Conservation (phyloP, 1,139 yeast genomes). For the Nematodospora anomalae region DNA sequence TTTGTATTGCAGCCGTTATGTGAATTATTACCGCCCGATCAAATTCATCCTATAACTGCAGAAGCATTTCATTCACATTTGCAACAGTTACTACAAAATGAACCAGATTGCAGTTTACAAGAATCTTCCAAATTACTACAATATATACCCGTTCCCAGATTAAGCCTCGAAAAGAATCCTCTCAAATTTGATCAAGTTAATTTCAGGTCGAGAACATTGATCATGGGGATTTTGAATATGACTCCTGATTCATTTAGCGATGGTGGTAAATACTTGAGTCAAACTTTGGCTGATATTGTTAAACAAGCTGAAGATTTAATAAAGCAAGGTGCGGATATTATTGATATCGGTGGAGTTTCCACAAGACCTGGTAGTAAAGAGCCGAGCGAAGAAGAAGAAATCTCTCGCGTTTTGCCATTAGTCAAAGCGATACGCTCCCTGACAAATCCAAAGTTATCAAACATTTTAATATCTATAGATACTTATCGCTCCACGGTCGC, state of each 20-base stretch:
- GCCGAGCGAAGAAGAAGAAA: slow-evolving; percentile 59
- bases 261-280: slow-evolving; percentile 55
- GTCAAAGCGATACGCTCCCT: slow-evolving; percentile 57
- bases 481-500: slow-evolving; percentile 84
- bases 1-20: slow-evolving; percentile 89
- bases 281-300: slow-evolving; percentile 30
- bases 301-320: slow-evolving; percentile 48
- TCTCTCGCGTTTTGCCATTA: slow-evolving; percentile 67
- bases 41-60: slow-evolving; percentile 78
- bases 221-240: slow-evolving; percentile 86
- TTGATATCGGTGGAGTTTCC: slow-evolving; percentile 93
- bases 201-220: slow-evolving; percentile 40
- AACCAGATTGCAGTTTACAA: slow-evolving; percentile 42
- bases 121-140: slow-evolving; percentile 47
- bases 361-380: slow-evolving; percentile 80
- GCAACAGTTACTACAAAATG: slow-evolving; percentile 48
- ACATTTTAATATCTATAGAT: slow-evolving; percentile 70
- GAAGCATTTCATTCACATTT: slow-evolving; percentile 74
- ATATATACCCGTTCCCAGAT: slow-evolving; percentile 44
- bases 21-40: slow-evolving; percentile 68
- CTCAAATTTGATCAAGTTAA: slow-evolving; percentile 41
- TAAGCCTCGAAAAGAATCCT: slow-evolving; percentile 20
- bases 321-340: slow-evolving; percentile 59
- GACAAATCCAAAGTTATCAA: slow-evolving; percentile 30
- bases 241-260: slow-evolving; percentile 98